These are phyloP conservation scores for Candolleomyces eurysporus DNA, from an alignment of 768 basidiomycete species.

Conservation along the genomic window DNA sequence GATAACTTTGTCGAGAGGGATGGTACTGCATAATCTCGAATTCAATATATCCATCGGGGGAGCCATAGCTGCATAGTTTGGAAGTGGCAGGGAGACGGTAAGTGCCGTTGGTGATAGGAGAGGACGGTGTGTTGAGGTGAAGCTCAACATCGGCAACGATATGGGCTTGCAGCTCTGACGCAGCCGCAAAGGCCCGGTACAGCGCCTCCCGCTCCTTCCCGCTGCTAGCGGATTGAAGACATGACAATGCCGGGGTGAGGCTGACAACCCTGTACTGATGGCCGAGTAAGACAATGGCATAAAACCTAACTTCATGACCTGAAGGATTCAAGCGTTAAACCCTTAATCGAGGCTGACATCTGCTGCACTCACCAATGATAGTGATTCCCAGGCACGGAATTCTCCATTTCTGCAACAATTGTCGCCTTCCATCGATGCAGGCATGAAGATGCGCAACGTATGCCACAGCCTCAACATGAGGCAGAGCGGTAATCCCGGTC, in stretches of 20 bases:
- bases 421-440: neutral
- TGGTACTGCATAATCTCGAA: constrained; percentile 10
- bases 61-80: constrained; percentile 5
- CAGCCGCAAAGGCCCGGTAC: constrained; percentile 19
- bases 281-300: constrained; percentile 16
- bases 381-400: constrained; percentile 17
- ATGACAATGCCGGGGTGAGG: constrained; percentile 19
- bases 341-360: constrained; percentile 8
- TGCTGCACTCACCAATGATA: constrained; percentile 19
- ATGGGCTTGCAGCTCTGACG: constrained; percentile 13
- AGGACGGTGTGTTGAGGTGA: constrained; percentile 5
- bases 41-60: constrained; percentile 4
- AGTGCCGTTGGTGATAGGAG: constrained; percentile 3
- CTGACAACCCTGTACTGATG: constrained; percentile 17
- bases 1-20: constrained; percentile 4
- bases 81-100: constrained; percentile 2
- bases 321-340: constrained; percentile 12
- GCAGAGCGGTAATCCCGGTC: constrained; percentile 2
- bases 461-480: constrained; percentile 8
- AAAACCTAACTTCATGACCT: constrained; percentile 16
- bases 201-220: constrained; percentile 13
- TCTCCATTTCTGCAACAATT: constrained; percentile 12
- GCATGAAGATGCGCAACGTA: constrained; percentile 9
- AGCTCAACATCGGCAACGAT: constrained; percentile 8
- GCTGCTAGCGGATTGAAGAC: constrained; percentile 14